Evolutionary conservation across 1,284 basidiomycete species (phyloP).

Genomic region (Kwoniella shivajii): DNA sequence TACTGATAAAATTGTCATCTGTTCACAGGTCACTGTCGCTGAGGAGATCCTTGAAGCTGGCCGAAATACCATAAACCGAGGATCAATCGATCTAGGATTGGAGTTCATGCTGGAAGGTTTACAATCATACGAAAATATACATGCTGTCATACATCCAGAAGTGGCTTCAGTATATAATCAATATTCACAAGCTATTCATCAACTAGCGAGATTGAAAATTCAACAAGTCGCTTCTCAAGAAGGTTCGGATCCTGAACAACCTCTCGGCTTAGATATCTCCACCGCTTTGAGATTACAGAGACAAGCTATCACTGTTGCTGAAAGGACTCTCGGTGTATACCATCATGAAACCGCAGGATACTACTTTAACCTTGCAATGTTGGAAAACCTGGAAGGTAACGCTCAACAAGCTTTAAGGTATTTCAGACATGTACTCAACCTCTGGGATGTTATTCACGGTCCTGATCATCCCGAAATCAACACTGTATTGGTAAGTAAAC

Average conservation of each 20-base stretch:
- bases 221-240: constrained; percentile 46
- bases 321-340: constrained; percentile 61
- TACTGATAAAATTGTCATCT: background rate
- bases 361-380: constrained; percentile 62
- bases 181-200: constrained; percentile 57
- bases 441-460: constrained; percentile 61
- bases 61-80: constrained; percentile 57
- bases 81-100: constrained; percentile 57
- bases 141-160: constrained; percentile 62
- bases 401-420: constrained; percentile 56
- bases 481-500: constrained; percentile 55
- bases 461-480: constrained; percentile 58
- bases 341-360: constrained; percentile 59
- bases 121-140: constrained; percentile 61
- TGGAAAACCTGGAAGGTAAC: constrained; percentile 57
- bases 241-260: constrained; percentile 46
- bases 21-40: constrained; percentile 54
- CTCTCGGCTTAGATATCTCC: constrained; percentile 53
- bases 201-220: constrained; percentile 53
- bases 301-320: constrained; percentile 61
- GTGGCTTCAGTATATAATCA: constrained; percentile 59
- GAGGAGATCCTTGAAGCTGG: constrained; percentile 62
- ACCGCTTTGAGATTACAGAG: constrained; percentile 59
- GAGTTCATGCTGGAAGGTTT: constrained; percentile 61
- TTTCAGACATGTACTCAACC: constrained; percentile 58